Evolutionary conservation across 345 rosid species (phyloP).

Genomic region (Rhodomyrtus tomentosa): DNA sequence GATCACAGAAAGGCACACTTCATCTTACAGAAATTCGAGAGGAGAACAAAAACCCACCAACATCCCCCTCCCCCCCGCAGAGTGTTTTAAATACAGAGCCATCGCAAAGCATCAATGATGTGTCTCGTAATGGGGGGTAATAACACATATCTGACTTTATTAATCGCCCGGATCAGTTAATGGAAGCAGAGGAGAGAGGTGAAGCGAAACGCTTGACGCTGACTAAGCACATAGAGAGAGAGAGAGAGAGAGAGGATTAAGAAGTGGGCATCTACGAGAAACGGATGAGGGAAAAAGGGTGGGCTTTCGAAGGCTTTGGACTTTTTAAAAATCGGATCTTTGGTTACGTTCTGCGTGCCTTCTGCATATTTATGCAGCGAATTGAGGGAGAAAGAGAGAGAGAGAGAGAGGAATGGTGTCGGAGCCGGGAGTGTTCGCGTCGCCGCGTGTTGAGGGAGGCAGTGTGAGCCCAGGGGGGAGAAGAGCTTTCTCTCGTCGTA

Average conservation of each 20-base stretch:
- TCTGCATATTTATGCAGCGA: background rate
- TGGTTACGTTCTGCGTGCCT: background rate
- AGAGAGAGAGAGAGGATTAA: background rate
- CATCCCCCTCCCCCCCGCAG: background rate
- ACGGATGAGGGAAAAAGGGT: background rate
- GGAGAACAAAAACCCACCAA: background rate
- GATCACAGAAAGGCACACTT: too few relatives aligned
- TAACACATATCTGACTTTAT: background rate
- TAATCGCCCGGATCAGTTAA: background rate
- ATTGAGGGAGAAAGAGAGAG: background rate
- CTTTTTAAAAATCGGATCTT: background rate
- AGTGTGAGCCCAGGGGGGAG: background rate
- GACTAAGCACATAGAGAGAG: background rate
- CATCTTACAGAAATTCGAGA: background rate
- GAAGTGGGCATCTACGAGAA: background rate
- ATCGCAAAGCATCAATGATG: background rate
- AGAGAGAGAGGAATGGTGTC: slow-evolving; percentile 1
- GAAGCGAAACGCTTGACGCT: background rate
- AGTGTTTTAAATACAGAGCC: background rate
- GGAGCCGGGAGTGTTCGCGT: slow-evolving; percentile 7
- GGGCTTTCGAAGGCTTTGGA: background rate
- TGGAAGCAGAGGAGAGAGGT: background rate
- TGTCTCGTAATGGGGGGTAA: background rate
- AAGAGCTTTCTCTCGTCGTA: background rate
- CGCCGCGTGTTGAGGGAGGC: slow-evolving; percentile 30